Conservation (phyloP, 495 filamentous ascomycete species). For the Penicillium daleae region DNA sequence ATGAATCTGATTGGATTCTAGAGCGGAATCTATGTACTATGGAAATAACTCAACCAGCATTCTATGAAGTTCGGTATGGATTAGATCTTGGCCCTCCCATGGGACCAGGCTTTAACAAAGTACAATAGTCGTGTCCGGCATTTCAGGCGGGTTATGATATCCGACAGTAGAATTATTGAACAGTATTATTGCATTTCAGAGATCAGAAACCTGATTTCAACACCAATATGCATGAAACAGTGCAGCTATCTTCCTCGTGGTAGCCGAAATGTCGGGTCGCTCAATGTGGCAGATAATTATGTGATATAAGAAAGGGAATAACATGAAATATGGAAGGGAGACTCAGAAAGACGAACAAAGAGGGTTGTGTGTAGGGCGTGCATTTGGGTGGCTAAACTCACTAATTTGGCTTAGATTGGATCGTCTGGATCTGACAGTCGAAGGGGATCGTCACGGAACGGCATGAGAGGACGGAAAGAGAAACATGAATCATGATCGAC, state of each 20-base stretch:
- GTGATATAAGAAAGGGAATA: not conserved
- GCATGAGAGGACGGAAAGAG: not conserved
- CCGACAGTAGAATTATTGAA: conserved; percentile 6
- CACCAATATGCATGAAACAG: conserved; percentile 1
- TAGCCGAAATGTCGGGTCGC: not conserved
- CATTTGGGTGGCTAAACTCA: not conserved
- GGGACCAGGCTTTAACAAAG: not conserved
- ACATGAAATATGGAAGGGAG: conserved; percentile 2
- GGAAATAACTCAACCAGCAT: not conserved
- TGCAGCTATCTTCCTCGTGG: conserved; percentile 3
- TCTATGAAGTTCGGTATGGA: not conserved
- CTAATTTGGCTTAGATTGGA: not conserved
- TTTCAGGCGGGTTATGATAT: conserved; percentile 13
- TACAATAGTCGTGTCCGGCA: conserved; percentile 14
- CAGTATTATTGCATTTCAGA: not conserved
- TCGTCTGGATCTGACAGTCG: conserved; percentile 20
- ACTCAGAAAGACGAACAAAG: not conserved
- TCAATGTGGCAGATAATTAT: not conserved
- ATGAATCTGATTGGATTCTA: not conserved
- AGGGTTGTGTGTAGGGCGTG: not conserved
- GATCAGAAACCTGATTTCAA: not conserved
- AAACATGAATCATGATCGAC: not conserved
- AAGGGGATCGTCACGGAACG: conserved; percentile 28
- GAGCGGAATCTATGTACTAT: not conserved
- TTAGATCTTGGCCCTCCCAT: not conserved